These are phyloP conservation scores for Conticribra guillardii DNA, from an alignment of 108 stramenopile species.

Conservation along the genomic window DNA sequence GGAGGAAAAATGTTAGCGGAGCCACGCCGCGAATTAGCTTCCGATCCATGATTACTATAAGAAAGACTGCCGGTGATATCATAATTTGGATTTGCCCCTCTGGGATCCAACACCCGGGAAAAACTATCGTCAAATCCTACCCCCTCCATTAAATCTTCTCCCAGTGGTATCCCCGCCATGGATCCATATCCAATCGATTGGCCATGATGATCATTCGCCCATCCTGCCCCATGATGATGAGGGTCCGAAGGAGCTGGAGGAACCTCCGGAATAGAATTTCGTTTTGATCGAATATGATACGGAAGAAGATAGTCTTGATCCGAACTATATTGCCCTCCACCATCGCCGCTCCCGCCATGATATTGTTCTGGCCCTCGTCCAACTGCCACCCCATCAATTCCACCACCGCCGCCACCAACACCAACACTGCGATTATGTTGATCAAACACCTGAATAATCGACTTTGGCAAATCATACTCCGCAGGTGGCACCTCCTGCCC, in stretches of 20 bases:
- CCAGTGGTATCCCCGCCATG: neutral
- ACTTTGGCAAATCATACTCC: conserved; percentile 22
- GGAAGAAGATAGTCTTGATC: too few species aligned
- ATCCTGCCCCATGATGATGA: too few species aligned
- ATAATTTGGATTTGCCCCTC: neutral
- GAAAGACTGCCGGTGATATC: neutral
- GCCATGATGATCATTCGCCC: too few species aligned
- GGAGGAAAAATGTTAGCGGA: neutral
- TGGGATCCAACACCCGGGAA: neutral
- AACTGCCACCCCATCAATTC: too few species aligned
- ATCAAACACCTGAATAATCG: conserved; percentile 22
- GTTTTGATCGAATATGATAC: too few species aligned
- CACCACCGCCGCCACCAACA: neutral
- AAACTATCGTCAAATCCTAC: neutral
- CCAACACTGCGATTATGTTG: too few species aligned
- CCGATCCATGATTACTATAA: neutral
- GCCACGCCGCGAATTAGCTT: neutral
- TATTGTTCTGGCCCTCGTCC: too few species aligned
- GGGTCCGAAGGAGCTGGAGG: neutral
- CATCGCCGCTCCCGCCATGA: too few species aligned
- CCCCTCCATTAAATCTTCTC: too few species aligned
- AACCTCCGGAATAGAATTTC: neutral
- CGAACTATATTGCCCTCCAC: neutral
- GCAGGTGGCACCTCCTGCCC: conserved; percentile 24
- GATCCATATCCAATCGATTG: neutral